Percentiles rank a stretch among this genome's conserved stretches.
Conservation (phyloP, 116 monocot species). For the Cymodocea nodosa region DNA sequence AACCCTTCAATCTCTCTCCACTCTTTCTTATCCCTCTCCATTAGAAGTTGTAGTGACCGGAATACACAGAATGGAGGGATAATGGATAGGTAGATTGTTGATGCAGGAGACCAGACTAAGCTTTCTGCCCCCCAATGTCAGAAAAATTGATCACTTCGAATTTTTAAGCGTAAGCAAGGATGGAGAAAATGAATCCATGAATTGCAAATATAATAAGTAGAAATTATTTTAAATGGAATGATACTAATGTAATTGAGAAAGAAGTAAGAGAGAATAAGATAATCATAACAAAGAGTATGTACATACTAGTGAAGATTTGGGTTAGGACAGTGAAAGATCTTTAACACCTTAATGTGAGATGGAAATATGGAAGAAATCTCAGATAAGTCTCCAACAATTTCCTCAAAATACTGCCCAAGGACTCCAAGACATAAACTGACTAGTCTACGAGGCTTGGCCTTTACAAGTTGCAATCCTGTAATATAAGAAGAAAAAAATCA, state of each 20-base stretch:
- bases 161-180: background rate
- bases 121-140: no score
- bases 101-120: no score
- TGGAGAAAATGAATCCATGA: background rate
- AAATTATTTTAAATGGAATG: background rate
- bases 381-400: conserved; percentile 53
- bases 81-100: no score
- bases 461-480: conserved; percentile 28
- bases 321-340: background rate
- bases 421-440: conserved; percentile 83
- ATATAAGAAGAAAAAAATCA: background rate
- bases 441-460: conserved; percentile 46
- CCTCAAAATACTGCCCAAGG: conserved; percentile 81
- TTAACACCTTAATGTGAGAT: conserved; percentile 64
- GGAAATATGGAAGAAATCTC: conserved; percentile 59
- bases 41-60: no score
- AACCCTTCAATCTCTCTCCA: no score
- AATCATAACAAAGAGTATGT: no score
- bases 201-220: background rate
- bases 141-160: background rate
- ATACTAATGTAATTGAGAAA: no score
- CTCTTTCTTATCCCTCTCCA: no score
- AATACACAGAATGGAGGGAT: no score
- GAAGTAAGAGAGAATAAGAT: no score
- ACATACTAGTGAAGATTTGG: no score